A percentile compares a stretch with the other conserved stretches of the same genome.
These are phyloP conservation scores for Penicillium chermesinum DNA, from an alignment of 495 filamentous ascomycete genomes.

Conservation along the genomic window DNA sequence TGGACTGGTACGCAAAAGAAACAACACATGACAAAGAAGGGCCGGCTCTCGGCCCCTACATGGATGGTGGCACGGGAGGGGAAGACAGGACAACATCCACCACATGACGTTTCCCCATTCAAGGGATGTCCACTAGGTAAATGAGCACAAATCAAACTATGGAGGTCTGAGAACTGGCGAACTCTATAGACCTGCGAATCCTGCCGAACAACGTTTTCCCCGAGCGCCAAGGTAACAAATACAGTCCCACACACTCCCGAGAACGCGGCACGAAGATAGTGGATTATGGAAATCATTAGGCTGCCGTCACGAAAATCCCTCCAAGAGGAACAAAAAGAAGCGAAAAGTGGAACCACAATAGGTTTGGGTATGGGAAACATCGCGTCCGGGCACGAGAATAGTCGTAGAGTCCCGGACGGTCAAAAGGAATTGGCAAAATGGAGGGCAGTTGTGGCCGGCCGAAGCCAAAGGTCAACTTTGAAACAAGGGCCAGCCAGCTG, in stretches of 20 bases:
- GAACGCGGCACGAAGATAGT: constrained; percentile 32
- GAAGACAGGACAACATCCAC: constrained; percentile 5
- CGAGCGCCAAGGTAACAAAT: constrained; percentile 40
- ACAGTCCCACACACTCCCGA: constrained; percentile 28
- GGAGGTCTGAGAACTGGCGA: constrained; percentile 27
- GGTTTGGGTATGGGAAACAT: constrained; percentile 12
- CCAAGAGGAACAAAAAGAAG: constrained; percentile 16
- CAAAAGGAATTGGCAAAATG: constrained; percentile 6
- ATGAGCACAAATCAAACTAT: constrained; percentile 23
- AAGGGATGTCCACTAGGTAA: not conserved
- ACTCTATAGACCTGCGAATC: constrained; percentile 39
- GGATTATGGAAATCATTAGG: constrained; percentile 41
- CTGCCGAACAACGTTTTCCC: constrained; percentile 35
- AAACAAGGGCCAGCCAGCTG: constrained; percentile 8
- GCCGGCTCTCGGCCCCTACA: constrained; percentile 18
- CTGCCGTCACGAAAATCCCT: constrained; percentile 27
- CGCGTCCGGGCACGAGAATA: constrained; percentile 2
- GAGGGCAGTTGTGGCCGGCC: constrained; percentile 14
- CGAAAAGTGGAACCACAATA: constrained; percentile 13
- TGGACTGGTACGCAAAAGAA: constrained; percentile 2
- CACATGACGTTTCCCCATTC: constrained; percentile 1
- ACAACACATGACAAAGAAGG: constrained; percentile 19
- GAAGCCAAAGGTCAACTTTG: constrained; percentile 24
- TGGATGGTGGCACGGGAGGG: constrained; percentile 11
- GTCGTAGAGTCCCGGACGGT: constrained; percentile 5